These are phyloP conservation scores for Chrysosporium queenslandicum DNA, from an alignment of 2,329 filamentous ascomycete genomes.

Conservation along the genomic window DNA sequence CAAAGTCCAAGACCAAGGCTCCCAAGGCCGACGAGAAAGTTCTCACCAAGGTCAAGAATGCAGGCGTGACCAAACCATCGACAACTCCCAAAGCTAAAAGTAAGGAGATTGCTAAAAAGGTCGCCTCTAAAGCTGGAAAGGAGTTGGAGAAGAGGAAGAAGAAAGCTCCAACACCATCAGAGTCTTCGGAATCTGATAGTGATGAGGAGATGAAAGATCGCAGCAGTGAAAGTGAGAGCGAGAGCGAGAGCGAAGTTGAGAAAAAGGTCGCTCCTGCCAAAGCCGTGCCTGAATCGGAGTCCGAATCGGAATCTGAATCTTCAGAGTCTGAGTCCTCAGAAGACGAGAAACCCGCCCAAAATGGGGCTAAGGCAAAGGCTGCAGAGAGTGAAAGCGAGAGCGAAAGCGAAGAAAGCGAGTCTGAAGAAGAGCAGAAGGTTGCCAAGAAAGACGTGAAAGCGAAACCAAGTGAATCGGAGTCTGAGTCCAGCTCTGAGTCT, in stretches of 20 bases:
- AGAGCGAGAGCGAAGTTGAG: constrained; percentile 19
- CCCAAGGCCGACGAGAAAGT: constrained; percentile 36
- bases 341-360: constrained; percentile 21
- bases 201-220: constrained; percentile 11
- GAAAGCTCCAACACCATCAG: constrained; percentile 15
- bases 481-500: constrained; percentile 18
- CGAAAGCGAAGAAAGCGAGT: constrained; percentile 19
- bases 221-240: constrained; percentile 18
- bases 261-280: constrained; percentile 21
- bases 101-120: constrained; percentile 25
- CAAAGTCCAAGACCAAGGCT: constrained; percentile 36
- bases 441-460: constrained; percentile 17
- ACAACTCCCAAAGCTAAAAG: constrained; percentile 30
- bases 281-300: constrained; percentile 23
- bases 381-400: constrained; percentile 17
- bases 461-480: constrained; percentile 22
- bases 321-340: constrained; percentile 23
- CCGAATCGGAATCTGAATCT: constrained; percentile 25
- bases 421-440: constrained; percentile 18
- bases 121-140: constrained; percentile 13
- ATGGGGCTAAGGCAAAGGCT: constrained; percentile 18
- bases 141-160: constrained; percentile 14
- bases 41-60: constrained; percentile 41
- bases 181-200: constrained; percentile 14
- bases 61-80: constrained; percentile 37